These are phyloP conservation scores for Digitaria exilis DNA, from an alignment of 202 grass and related monocot genomes.

Conservation along the genomic window DNA sequence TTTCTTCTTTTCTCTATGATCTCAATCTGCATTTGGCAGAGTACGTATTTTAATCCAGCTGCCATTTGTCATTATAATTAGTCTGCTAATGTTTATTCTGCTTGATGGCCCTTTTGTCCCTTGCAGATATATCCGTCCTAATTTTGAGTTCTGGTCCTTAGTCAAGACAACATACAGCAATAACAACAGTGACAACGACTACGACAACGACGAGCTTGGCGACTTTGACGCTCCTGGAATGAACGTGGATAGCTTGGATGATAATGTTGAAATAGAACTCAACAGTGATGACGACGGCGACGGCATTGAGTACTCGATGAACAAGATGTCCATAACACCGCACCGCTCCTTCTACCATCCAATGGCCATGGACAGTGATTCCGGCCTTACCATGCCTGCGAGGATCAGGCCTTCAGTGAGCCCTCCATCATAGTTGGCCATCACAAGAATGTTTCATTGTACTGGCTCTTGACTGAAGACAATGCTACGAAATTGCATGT, in stretches of 20 bases:
- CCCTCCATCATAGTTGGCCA: constrained; percentile 40
- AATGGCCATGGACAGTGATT: constrained; percentile 8
- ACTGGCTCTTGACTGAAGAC: background rate
- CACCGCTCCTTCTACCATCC: constrained; percentile 48
- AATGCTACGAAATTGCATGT: background rate
- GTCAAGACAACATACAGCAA: constrained; percentile 67
- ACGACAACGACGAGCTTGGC: constrained; percentile 49
- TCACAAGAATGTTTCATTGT: background rate
- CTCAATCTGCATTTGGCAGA: background rate
- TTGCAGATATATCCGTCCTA: constrained; percentile 79
- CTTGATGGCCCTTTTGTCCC: constrained; percentile 2
- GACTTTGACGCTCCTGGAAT: constrained; percentile 68
- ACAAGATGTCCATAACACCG: constrained; percentile 94
- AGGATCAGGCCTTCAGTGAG: constrained; percentile 86
- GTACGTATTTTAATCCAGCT: background rate
- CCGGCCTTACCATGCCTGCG: constrained; percentile 63
- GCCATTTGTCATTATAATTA: background rate
- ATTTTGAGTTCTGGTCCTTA: constrained; percentile 85
- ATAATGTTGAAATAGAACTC: constrained; percentile 55
- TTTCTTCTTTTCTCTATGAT: background rate
- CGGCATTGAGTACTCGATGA: constrained; percentile 54
- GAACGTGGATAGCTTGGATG: constrained; percentile 49
- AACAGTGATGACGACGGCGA: constrained; percentile 47
- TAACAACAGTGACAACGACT: constrained; percentile 50
- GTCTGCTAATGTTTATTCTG: constrained; percentile 6